Conservation (phyloP, 345 rosid species). For the Salix brachista region DNA sequence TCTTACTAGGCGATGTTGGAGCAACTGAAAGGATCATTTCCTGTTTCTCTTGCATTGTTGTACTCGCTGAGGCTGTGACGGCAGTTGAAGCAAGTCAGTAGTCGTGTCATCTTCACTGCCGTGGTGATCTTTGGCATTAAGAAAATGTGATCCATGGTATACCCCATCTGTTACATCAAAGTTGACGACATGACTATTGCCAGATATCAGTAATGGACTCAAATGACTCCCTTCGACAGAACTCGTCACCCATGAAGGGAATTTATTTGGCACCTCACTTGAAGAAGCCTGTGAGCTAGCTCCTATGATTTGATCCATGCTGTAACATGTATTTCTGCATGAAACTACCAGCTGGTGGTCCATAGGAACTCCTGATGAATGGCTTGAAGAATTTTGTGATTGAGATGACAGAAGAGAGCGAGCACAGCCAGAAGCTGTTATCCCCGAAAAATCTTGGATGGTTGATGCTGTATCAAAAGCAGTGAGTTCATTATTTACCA, state of each 20-base stretch:
- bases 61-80: slow-evolving; percentile 70
- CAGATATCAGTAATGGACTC: slow-evolving; percentile 27
- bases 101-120: slow-evolving; percentile 41
- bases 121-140: slow-evolving; percentile 27
- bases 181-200: slow-evolving; percentile 23
- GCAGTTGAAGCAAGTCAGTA: slow-evolving; percentile 61
- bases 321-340: slow-evolving; percentile 7
- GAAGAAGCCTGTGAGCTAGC: slow-evolving; percentile 22
- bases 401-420: slow-evolving; percentile 72
- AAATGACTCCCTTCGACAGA: slow-evolving; percentile 35
- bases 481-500: slow-evolving; percentile 35
- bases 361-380: slow-evolving; percentile 27
- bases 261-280: slow-evolving; percentile 27
- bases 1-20: slow-evolving; percentile 26
- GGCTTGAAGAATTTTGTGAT: slow-evolving; percentile 32
- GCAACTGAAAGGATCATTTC: slow-evolving; percentile 43
- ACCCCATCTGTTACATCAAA: slow-evolving; percentile 28
- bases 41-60: slow-evolving; percentile 39
- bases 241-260: slow-evolving; percentile 27
- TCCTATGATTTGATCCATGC: slow-evolving; percentile 16
- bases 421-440: slow-evolving; percentile 44
- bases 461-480: slow-evolving; percentile 30
- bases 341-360: slow-evolving; percentile 22
- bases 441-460: slow-evolving; percentile 32
- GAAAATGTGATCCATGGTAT: slow-evolving; percentile 15